Conservation (phyloP, 2,329 filamentous ascomycete species). For the Monosporascus sp. region DNA sequence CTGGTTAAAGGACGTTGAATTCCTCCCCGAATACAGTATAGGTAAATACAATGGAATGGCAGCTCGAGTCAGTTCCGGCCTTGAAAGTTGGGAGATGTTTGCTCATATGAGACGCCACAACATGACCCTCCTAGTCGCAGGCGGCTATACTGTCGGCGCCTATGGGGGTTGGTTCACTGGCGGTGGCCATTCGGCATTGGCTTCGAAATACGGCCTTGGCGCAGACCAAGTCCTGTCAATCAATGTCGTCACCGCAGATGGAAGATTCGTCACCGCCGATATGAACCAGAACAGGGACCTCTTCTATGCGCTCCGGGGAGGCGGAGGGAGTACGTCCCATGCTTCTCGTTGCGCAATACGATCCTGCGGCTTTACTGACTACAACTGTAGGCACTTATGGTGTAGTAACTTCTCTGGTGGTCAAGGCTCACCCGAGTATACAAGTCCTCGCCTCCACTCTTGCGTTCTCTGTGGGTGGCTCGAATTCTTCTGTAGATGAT, state of each 20-base stretch:
- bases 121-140: constrained; percentile 27
- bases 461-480: constrained; percentile 11
- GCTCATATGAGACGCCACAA: constrained; percentile 24
- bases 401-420: constrained; percentile 25
- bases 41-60: constrained; percentile 26
- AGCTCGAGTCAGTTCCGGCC: constrained; percentile 26
- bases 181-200: constrained; percentile 44
- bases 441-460: constrained; percentile 16
- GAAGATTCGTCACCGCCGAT: constrained; percentile 39
- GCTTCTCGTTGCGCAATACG: background rate
- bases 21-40: constrained; percentile 25
- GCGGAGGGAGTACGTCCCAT: constrained; percentile 34
- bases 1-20: constrained; percentile 38
- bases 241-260: constrained; percentile 42
- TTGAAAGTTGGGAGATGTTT: constrained; percentile 31
- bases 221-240: constrained; percentile 46
- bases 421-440: constrained; percentile 23
- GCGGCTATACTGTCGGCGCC: constrained; percentile 31
- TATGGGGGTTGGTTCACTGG: constrained; percentile 49
- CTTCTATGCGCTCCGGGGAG: constrained; percentile 52
- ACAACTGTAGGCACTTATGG: constrained; percentile 21
- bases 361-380: constrained; percentile 1
- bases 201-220: constrained; percentile 41
- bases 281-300: constrained; percentile 44
- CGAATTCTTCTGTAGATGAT: constrained; percentile 4